These are phyloP conservation scores for Aphanomyces invadans DNA, from an alignment of 352 stramenopile species.

Conservation along the genomic window DNA sequence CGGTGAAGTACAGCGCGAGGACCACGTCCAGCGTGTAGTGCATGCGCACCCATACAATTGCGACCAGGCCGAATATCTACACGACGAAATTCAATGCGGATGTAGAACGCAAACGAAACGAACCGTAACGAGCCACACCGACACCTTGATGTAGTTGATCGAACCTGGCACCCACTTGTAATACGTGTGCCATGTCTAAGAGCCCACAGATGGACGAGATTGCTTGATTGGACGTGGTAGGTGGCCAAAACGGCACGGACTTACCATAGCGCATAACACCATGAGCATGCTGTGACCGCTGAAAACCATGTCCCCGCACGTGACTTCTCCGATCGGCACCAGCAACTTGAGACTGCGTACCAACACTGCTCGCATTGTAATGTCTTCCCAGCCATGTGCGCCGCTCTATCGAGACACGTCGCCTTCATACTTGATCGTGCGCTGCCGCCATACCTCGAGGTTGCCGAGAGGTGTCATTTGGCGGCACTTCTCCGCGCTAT, in stretches of 20 bases:
- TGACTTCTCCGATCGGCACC: conserved; percentile 21
- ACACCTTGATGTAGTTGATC: conserved; percentile 26
- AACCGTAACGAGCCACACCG: conserved; percentile 24
- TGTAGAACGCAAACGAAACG: not conserved
- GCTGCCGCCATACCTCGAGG: conserved; percentile 8
- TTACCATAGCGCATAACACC: conserved; percentile 23
- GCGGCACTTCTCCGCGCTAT: conserved; percentile 23
- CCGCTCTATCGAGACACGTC: conserved; percentile 4
- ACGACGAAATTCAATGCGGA: not conserved
- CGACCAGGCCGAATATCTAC: conserved; percentile 13
- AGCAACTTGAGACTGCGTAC: conserved; percentile 24
- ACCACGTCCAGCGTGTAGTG: conserved; percentile 25
- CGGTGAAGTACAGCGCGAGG: conserved; percentile 22
- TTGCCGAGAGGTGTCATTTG: conserved; percentile 24
- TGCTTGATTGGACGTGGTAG: not conserved
- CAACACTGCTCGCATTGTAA: conserved; percentile 23
- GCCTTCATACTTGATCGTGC: not conserved
- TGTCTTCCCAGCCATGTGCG: conserved; percentile 24
- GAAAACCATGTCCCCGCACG: conserved; percentile 25
- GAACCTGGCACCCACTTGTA: conserved; percentile 25
- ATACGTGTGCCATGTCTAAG: conserved; percentile 26
- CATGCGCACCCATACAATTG: conserved; percentile 25
- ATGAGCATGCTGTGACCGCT: conserved; percentile 23
- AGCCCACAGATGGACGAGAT: no score
- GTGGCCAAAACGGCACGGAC: not conserved